These are phyloP conservation scores for Zygotorulaspora mrakii DNA, from an alignment of 1,139 yeast genomes.

Conservation along the genomic window DNA sequence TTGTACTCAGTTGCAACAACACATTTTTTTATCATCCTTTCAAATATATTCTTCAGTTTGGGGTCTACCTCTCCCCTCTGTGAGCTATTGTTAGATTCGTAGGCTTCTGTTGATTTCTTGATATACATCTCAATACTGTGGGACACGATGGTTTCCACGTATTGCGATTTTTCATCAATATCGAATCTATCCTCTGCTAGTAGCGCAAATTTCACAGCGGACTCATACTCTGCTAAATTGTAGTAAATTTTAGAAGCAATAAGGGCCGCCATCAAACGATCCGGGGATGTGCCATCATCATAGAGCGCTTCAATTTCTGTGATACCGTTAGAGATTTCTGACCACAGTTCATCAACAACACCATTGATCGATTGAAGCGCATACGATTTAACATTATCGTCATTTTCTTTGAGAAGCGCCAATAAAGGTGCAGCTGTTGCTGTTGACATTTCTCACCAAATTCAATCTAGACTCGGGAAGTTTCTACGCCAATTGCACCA, in stretches of 20 bases:
- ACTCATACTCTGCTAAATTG: slow-evolving; percentile 89
- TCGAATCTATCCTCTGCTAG: slow-evolving; percentile 75
- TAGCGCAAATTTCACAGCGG: slow-evolving; percentile 84
- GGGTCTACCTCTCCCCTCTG: slow-evolving; percentile 49
- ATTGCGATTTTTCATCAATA: slow-evolving; percentile 71
- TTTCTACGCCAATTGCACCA: too few relatives aligned
- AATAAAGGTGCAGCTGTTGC: slow-evolving; percentile 86
- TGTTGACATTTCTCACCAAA: too few relatives aligned
- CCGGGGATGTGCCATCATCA: slow-evolving; percentile 75
- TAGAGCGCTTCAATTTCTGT: slow-evolving; percentile 83
- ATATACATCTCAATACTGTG: slow-evolving; percentile 87
- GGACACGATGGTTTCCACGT: slow-evolving; percentile 87
- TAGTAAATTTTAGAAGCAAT: slow-evolving; percentile 93
- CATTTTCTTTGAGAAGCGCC: slow-evolving; percentile 83
- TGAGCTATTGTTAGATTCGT: slow-evolving; percentile 38
- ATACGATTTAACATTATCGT: slow-evolving; percentile 69
- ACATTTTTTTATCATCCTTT: slow-evolving; percentile 82
- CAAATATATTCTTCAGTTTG: slow-evolving; percentile 67
- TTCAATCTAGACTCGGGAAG: too few relatives aligned
- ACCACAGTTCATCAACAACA: slow-evolving; percentile 91
- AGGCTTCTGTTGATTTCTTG: slow-evolving; percentile 54
- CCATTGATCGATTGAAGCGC: slow-evolving; percentile 80
- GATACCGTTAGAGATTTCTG: slow-evolving; percentile 90
- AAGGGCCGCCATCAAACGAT: slow-evolving; percentile 82
- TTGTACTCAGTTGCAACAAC: slow-evolving; percentile 64